Base-by-base conservation (phyloP, 306 rosid species). In the Trichosanthes truncata region DNA sequence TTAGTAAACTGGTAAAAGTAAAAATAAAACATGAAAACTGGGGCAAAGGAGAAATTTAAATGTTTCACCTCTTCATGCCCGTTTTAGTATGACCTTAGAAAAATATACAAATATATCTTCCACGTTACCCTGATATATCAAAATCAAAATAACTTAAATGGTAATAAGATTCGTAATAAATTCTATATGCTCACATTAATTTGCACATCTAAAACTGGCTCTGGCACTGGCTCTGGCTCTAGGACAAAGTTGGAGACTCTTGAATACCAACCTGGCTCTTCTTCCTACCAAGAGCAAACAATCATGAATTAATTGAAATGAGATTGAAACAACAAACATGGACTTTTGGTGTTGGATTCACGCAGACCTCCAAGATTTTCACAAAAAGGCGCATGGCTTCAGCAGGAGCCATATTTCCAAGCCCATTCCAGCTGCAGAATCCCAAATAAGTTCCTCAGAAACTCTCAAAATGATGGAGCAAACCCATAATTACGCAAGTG, bases 311-410 rank as follows among this genome's bases (percentile, higher is more conserved):
- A 85, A 85, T 52, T 55, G 52, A 79, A 79, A 76, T 2, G 52
- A 79, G 40, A 78, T 15, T n/a, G 73, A 68, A 45, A 71, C 81
- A 78, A 77, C 25, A 60, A 23, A 40, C 76, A 79, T 25, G 45
- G 61, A 67, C 1, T 15, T 69, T 40, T 31, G 51, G 52, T 12
- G 82, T 59, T 63, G 43, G 77, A 57, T 56, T 78, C 51, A 62
- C 38, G 20, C 41, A 36, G 48, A 94, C 98, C 98, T 94, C 98
- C 83, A 94, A 92, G 87, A 94, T 92, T 89, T 94, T 94, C 75
- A 94, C 98, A 85, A 94, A 94, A 66, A 94, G 97, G 36, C 98
- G 98, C 97, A 94, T 94, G 74, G 98, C 97, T 89, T 94, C 98
- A 13, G 90, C 83, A 80, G 96, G 71, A 71, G 90, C 88, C 90